These are phyloP conservation scores for Gossypium stocksii DNA, from an alignment of 345 rosid genomes.

Conservation along the genomic window DNA sequence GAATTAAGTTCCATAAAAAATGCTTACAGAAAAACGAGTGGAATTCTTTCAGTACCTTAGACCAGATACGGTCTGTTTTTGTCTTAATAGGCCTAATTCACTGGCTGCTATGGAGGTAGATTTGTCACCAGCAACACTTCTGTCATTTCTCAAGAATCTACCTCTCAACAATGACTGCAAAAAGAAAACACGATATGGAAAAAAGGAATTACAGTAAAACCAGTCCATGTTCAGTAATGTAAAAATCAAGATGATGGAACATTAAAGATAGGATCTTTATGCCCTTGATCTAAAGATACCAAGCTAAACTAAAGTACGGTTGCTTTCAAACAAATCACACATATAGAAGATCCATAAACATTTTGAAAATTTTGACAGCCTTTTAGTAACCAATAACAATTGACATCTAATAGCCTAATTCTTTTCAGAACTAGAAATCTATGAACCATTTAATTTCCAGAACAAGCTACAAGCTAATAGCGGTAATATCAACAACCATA, in stretches of 20 bases:
- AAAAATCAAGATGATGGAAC: neutral
- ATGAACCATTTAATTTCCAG: neutral
- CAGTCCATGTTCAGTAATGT: neutral
- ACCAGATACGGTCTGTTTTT: slow-evolving; percentile 86
- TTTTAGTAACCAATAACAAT: neutral
- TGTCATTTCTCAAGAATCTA: slow-evolving; percentile 83
- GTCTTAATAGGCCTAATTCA: slow-evolving; percentile 86
- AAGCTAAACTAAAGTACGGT: neutral
- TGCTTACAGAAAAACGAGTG: neutral
- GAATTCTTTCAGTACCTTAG: slow-evolving; percentile 47
- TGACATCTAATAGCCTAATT: neutral
- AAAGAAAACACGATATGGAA: slow-evolving; percentile 7
- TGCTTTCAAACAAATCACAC: neutral
- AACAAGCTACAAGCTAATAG: neutral
- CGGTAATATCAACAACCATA: slow-evolving; percentile 1
- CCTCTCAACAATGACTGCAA: slow-evolving; percentile 87
- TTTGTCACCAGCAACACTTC: slow-evolving; percentile 46
- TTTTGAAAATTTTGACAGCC: neutral
- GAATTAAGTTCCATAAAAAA: neutral
- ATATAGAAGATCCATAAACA: neutral
- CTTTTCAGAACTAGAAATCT: neutral
- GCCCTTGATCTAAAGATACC: neutral
- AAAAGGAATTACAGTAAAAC: neutral
- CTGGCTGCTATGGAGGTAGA: slow-evolving; percentile 62
- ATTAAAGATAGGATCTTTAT: neutral